phyloP scores from a whole-genome alignment of 1,284 basidiomycete species.

The Leccinum insolens region DNA sequence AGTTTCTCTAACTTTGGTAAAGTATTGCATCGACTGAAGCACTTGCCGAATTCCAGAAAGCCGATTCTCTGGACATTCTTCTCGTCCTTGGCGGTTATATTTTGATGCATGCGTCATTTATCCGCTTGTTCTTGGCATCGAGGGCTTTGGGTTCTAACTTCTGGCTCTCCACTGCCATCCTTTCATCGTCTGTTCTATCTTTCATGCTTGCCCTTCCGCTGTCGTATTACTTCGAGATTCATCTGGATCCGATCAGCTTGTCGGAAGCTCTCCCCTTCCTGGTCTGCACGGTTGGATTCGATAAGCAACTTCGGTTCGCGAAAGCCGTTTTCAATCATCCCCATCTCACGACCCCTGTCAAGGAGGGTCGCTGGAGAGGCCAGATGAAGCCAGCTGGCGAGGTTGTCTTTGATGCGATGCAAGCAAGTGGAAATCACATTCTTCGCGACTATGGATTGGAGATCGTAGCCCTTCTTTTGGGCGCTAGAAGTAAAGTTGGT shows the following conservation, averaged over 20 bases:
- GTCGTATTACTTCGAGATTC: slow-evolving; percentile 83
- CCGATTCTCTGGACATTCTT: slow-evolving; percentile 94
- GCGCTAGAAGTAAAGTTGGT: slow-evolving; percentile 86
- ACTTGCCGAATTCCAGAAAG: slow-evolving; percentile 57
- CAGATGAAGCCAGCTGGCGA: slow-evolving; percentile 79
- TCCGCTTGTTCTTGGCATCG: slow-evolving; percentile 86
- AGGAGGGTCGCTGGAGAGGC: slow-evolving; percentile 44
- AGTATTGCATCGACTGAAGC: slow-evolving; percentile 4
- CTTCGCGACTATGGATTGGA: slow-evolving; percentile 94
- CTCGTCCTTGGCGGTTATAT: slow-evolving; percentile 95
- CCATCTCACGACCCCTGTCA: slow-evolving; percentile 61
- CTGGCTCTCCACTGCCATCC: slow-evolving; percentile 85
- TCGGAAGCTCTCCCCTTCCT: slow-evolving; percentile 97
- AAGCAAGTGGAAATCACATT: slow-evolving; percentile 79
- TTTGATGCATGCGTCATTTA: slow-evolving; percentile 96
- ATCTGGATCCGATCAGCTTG: slow-evolving; percentile 90
- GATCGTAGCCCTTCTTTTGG: slow-evolving; percentile 87
- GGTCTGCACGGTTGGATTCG: slow-evolving; percentile 97
- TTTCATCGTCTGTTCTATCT: slow-evolving; percentile 86
- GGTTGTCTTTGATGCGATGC: slow-evolving; percentile 85
- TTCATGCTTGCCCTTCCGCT: slow-evolving; percentile 88
- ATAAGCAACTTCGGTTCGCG: slow-evolving; percentile 94
- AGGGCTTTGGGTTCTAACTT: slow-evolving; percentile 87
- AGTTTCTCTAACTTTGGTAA: slow-evolving; percentile 22
- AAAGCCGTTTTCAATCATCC: slow-evolving; percentile 90